A percentile compares a stretch with the other conserved stretches of the same genome.
Evolutionary conservation across 2,329 filamentous ascomycete genomes (phyloP).

Genomic region (Microdochium trichocladiopsis): DNA sequence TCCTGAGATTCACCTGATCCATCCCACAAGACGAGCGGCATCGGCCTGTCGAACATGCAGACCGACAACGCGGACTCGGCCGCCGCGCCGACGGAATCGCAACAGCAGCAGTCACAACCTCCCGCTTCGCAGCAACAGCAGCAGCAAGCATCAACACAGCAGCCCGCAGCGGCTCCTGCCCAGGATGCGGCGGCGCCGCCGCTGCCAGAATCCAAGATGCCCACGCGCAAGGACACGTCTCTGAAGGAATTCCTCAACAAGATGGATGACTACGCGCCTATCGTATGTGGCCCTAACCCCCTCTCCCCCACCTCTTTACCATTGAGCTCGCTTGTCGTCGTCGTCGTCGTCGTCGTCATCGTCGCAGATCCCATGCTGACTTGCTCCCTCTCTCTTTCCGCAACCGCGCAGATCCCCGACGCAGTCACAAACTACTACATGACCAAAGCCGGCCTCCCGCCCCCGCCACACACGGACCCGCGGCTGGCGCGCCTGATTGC

Average conservation of each 20-base stretch:
- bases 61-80: not conserved
- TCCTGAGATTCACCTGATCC: no score
- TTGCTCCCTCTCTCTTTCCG: not conserved
- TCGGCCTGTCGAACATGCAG: not conserved
- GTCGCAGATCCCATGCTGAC: conserved; percentile 3
- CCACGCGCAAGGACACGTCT: conserved; percentile 84
- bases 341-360: no score
- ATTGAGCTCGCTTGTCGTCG: no score
- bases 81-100: not conserved
- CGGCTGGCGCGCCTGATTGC: conserved; percentile 89
- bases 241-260: conserved; percentile 88
- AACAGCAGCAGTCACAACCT: not conserved
- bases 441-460: conserved; percentile 88
- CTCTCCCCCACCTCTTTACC: no score
- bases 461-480: conserved; percentile 82
- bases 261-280: conserved; percentile 98
- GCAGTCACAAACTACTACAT: conserved; percentile 98
- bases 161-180: not conserved
- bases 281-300: conserved; percentile 47
- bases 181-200: not conserved
- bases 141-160: not conserved
- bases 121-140: no score
- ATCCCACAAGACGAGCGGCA: no score
- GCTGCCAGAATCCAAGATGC: conserved; percentile 50
- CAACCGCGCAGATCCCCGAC: conserved; percentile 74